Evolutionary conservation across 176 grass and related monocot genomes (phyloP).

Genomic region (Miscanthus lutarioriparius): DNA sequence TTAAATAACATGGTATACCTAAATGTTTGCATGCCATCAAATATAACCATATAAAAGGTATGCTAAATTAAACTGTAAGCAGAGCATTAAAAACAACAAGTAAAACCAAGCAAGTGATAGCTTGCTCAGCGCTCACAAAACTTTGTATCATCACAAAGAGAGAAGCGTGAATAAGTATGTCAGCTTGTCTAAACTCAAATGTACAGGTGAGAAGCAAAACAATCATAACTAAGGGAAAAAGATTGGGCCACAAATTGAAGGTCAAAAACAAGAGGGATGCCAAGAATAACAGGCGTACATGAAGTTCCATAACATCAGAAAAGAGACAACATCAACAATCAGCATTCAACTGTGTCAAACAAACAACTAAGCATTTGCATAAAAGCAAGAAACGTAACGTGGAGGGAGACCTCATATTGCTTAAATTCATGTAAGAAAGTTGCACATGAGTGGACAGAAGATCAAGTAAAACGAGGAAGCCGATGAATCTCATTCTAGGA

Average conservation of each 20-base stretch:
- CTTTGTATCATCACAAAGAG: background rate
- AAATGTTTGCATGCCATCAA: background rate
- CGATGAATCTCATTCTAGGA: background rate
- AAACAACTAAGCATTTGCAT: background rate
- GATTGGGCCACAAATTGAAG: background rate
- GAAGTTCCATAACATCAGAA: background rate
- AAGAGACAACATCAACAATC: background rate
- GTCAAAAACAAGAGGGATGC: background rate
- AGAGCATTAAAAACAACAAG: background rate
- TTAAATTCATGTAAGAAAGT: background rate
- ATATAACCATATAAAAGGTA: background rate
- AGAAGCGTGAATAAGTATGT: background rate
- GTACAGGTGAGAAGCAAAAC: background rate
- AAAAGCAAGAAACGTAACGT: background rate
- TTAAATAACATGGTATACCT: background rate
- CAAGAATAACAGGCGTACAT: background rate
- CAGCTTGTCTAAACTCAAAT: background rate
- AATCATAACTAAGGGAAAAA: background rate
- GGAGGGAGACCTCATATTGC: background rate
- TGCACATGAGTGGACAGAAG: background rate
- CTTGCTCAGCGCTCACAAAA: background rate
- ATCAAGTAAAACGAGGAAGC: background rate
- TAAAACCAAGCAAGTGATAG: constrained; percentile 1
- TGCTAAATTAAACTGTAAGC: constrained; percentile 9
- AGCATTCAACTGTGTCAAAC: background rate